Evolutionary conservation across 2,329 filamentous ascomycete genomes (phyloP).

Genomic region (Monosporascus sp.): DNA sequence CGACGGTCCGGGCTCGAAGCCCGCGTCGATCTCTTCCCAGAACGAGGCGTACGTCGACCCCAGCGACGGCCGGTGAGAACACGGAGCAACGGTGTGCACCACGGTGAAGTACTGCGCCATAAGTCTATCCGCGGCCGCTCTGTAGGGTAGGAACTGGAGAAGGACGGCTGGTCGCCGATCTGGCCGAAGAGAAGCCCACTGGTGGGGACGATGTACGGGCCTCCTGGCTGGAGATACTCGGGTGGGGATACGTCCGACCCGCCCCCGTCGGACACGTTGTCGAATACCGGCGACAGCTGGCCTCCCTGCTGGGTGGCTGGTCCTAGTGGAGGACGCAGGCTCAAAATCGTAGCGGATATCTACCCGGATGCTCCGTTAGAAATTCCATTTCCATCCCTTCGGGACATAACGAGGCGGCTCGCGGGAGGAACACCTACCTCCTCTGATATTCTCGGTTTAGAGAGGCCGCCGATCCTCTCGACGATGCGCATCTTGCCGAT

Average conservation of each 20-base stretch:
- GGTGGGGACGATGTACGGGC: conserved; percentile 62
- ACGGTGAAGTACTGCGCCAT: conserved; percentile 62
- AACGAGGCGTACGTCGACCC: conserved; percentile 60
- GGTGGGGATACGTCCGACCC: conserved; percentile 28
- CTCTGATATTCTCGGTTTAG: conserved; percentile 64
- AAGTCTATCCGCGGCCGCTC: conserved; percentile 53
- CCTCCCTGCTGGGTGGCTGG: conserved; percentile 14
- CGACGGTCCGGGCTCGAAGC: conserved; percentile 58
- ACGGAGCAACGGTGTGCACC: conserved; percentile 64
- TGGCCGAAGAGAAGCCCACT: conserved; percentile 63
- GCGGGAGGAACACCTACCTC: conserved; percentile 45
- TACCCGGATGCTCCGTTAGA: conserved; percentile 10
- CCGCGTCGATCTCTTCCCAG: conserved; percentile 55
- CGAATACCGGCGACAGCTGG: conserved; percentile 15
- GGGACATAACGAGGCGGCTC: conserved; percentile 2
- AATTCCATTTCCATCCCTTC: background rate
- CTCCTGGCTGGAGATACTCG: conserved; percentile 58
- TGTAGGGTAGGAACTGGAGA: conserved; percentile 59
- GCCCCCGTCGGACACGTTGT: conserved; percentile 16
- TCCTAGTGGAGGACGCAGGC: conserved; percentile 14
- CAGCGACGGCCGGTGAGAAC: conserved; percentile 63
- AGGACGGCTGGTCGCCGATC: conserved; percentile 38
- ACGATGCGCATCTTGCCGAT: conserved; percentile 69
- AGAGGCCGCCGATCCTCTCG: conserved; percentile 68
- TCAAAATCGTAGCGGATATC: conserved; percentile 31